Evolutionary conservation across 73 alveolate species (phyloP), one percentile per base, ranked within the genome.

Genomic region (Symbiodinium pilosum): DNA sequence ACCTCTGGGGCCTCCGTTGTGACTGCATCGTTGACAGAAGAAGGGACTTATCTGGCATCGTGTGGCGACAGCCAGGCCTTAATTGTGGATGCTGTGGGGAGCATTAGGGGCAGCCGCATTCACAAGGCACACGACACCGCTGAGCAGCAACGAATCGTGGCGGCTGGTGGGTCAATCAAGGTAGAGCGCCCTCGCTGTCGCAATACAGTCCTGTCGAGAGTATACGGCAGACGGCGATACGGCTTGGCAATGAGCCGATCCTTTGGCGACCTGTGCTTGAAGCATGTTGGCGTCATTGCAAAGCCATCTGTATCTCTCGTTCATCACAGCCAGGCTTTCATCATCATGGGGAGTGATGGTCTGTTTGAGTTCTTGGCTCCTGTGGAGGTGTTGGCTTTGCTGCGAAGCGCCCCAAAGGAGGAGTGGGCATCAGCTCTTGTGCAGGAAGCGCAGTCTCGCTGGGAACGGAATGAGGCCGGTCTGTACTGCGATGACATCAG

Each of bases 381-480:
- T 30, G 44, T 73, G 32, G 85, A 73, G 85, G 85, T 26, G 44
- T 36, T 73, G 44, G 43, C 85, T 24, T 34, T 34, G 14, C 85
- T 73, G 85, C 85, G 85, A 26, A n/a, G 85, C 28, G 8, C 44
- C 32, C 43, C 32, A 24, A 73, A 36, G 44, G 85, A 73, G 44
- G 40, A 41, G 43, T 6, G n/a, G 85, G 85, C 85, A 34, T 73
- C 43, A 30, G 85, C 85, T 26, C 43, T 73, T 24, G 85, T 73
- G 44, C 41, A 73, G 34, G 85, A 73, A 36, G 85, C 85, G 0
- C 85, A 73, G 44, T 8, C 85, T 5, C 85, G 85, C 41, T 73
- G 85, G 85, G 85, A 73, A 36, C 85, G 85, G 30, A 73, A 73
- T 43, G 85, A 73, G 85, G 85, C 85, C 34, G 85, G 85, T 26